Conservation (phyloP, 768 basidiomycete genomes). For the Trametes cinnabarina region DNA sequence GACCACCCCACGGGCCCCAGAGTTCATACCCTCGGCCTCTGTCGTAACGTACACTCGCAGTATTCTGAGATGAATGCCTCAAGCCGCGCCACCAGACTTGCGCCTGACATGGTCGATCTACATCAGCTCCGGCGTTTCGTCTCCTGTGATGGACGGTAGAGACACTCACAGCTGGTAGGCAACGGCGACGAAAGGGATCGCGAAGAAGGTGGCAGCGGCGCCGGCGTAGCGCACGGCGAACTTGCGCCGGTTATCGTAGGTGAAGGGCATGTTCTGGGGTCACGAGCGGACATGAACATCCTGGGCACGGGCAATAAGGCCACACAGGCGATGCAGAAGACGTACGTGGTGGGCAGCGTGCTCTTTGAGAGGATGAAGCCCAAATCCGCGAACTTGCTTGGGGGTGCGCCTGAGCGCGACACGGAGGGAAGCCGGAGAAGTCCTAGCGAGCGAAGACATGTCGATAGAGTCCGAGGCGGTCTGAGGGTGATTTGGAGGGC, state of each 20-base stretch:
- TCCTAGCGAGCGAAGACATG: conserved; percentile 15
- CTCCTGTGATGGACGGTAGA: not conserved
- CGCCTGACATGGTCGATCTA: conserved; percentile 12
- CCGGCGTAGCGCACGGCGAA: conserved; percentile 42
- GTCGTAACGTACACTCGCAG: conserved; percentile 19
- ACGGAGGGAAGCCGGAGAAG: conserved; percentile 9
- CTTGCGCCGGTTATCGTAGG: conserved; percentile 24
- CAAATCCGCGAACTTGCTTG: conserved; percentile 7
- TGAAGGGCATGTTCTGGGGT: conserved; percentile 33
- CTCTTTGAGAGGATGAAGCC: conserved; percentile 5
- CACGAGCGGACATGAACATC: not conserved
- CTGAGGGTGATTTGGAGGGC: too few relatives aligned
- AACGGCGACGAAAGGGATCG: conserved; percentile 62
- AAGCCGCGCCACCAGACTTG: conserved; percentile 22
- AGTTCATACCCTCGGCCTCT: conserved; percentile 17
- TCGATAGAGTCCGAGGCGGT: not conserved
- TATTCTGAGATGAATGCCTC: conserved; percentile 12
- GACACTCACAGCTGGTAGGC: conserved; percentile 58
- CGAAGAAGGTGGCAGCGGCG: conserved; percentile 53
- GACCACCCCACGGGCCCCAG: not conserved
- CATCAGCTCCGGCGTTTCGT: conserved; percentile 15
- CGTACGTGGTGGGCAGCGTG: conserved; percentile 33
- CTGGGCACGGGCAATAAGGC: not conserved
- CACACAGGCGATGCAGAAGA: not conserved
- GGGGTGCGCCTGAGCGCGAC: conserved; percentile 12